Conservation (phyloP, 345 rosid genomes). For the Salix arbutifolia region DNA sequence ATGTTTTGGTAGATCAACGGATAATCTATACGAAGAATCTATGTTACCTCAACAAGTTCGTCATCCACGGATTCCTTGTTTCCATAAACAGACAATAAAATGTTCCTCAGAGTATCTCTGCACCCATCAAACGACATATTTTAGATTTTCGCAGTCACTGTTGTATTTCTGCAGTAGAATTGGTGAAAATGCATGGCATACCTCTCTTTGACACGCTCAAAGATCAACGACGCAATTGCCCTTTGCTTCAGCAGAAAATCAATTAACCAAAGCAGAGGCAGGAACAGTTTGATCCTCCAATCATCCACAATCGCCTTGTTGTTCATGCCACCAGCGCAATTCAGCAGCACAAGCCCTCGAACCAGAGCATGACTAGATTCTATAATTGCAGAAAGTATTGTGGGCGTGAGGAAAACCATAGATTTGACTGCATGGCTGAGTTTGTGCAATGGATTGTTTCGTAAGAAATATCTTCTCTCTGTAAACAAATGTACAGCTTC, state of each 20-base stretch:
- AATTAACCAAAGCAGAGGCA: conserved; percentile 67
- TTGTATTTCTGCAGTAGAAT: neutral
- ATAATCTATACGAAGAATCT: neutral
- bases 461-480: neutral
- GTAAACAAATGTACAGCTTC: neutral
- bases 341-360: conserved; percentile 72
- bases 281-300: conserved; percentile 85
- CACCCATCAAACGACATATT: neutral
- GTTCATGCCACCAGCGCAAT: conserved; percentile 97
- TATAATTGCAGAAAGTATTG: conserved; percentile 14
- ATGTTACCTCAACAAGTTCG: conserved; percentile 66
- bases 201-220: conserved; percentile 73
- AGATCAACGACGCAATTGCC: conserved; percentile 59
- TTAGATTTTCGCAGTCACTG: neutral
- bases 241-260: conserved; percentile 73
- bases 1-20: neutral
- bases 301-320: conserved; percentile 89
- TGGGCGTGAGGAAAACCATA: conserved; percentile 3
- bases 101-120: conserved; percentile 69
- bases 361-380: conserved; percentile 49
- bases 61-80: conserved; percentile 82
- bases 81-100: conserved; percentile 61
- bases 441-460: neutral
- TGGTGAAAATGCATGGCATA: conserved; percentile 6
- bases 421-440: neutral